Percentiles rank a stretch among this genome's conserved stretches.
Conservation (phyloP, 2,329 filamentous ascomycete genomes). For the Pseudogymnoascus sp. region DNA sequence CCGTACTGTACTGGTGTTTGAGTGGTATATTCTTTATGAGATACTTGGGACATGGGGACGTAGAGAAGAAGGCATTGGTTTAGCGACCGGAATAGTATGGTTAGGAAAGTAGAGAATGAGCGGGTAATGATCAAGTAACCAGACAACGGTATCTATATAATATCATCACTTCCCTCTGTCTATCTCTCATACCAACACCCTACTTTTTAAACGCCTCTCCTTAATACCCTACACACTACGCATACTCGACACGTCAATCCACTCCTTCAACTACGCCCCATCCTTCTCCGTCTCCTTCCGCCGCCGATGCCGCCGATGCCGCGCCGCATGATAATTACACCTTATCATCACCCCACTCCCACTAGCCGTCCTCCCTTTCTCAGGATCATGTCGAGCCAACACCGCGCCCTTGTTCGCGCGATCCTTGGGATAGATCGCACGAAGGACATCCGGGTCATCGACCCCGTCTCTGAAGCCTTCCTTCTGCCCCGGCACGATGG, state of each 20-base stretch:
- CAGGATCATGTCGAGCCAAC: too few relatives aligned
- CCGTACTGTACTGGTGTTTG: too few relatives aligned
- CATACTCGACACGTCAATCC: neutral
- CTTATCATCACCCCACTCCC: neutral
- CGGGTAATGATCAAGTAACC: neutral
- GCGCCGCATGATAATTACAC: neutral
- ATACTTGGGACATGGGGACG: too few relatives aligned
- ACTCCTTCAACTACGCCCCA: neutral
- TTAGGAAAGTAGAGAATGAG: neutral
- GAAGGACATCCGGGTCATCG: too few relatives aligned
- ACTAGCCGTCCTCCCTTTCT: neutral
- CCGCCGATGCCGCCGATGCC: neutral
- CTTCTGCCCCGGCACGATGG: too few relatives aligned
- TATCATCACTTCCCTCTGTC: neutral
- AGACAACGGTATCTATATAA: neutral
- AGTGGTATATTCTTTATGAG: too few relatives aligned
- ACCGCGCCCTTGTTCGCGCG: too few relatives aligned
- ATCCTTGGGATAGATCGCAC: too few relatives aligned
- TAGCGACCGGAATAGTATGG: too few relatives aligned
- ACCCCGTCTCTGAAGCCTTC: too few relatives aligned
- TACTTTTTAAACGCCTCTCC: neutral
- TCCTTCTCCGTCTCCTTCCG: neutral
- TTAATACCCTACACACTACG: neutral
- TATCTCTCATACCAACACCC: neutral
- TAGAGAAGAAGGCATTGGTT: too few relatives aligned